These are phyloP conservation scores for Atkinsonella texensis DNA, from an alignment of 2,329 filamentous ascomycete genomes.

Conservation along the genomic window DNA sequence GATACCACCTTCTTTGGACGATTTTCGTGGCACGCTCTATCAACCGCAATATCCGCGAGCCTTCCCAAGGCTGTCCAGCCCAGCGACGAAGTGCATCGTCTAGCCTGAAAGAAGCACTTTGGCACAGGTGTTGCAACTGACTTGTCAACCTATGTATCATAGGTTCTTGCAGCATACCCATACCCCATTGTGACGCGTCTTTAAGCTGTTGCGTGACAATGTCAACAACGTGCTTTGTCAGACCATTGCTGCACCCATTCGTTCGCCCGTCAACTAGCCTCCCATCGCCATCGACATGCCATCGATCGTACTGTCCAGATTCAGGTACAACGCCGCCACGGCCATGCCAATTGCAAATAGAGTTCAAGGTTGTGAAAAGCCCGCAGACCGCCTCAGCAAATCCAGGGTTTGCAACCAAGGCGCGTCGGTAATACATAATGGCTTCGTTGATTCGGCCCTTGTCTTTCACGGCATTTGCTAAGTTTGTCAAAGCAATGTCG, in stretches of 20 bases:
- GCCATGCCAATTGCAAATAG: constrained; percentile 88
- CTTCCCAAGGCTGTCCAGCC: constrained; percentile 75
- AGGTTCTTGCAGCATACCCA: constrained; percentile 50
- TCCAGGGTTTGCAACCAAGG: constrained; percentile 82
- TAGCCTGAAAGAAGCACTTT: constrained; percentile 23
- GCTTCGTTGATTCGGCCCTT: constrained; percentile 86
- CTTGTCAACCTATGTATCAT: constrained; percentile 37
- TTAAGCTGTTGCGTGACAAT: constrained; percentile 81
- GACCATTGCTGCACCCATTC: constrained; percentile 54
- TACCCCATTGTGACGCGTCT: constrained; percentile 80
- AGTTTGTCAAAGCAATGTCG: constrained; percentile 90
- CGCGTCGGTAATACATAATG: constrained; percentile 81
- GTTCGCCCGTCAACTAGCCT: constrained; percentile 64
- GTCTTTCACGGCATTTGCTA: constrained; percentile 96
- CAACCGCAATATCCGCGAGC: constrained; percentile 69
- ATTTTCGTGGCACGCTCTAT: constrained; percentile 73
- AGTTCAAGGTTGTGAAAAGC: constrained; percentile 87
- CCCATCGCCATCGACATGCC: constrained; percentile 81
- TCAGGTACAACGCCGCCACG: constrained; percentile 75
- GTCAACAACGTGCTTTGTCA: constrained; percentile 81
- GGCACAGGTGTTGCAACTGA: constrained; percentile 31
- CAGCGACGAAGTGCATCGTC: constrained; percentile 40
- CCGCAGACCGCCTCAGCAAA: constrained; percentile 97
- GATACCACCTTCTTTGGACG: constrained; percentile 77
- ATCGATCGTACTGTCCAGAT: constrained; percentile 65